These are phyloP conservation scores for Picea mariana DNA, from an alignment of 83 land plant genomes.

Conservation along the genomic window DNA sequence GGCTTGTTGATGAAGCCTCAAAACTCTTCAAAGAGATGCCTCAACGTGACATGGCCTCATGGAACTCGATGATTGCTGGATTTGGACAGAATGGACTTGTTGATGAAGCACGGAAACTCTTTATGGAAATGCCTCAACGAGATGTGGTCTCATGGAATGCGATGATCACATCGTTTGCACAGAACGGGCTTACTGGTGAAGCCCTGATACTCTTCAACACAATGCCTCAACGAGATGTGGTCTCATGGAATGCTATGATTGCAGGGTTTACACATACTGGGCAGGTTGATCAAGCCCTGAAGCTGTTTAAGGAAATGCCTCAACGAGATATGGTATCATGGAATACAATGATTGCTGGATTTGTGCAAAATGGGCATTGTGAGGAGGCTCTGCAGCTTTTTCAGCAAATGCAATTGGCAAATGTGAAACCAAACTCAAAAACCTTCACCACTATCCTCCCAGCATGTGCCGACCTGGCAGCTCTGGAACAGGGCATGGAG, in stretches of 20 bases:
- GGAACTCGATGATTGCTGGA: constrained; percentile 3
- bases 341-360: constrained; percentile 70
- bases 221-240: constrained; percentile 21
- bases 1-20: neutral
- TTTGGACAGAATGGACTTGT: neutral
- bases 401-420: constrained; percentile 45
- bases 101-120: neutral
- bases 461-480: constrained; percentile 64
- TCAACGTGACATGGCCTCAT: neutral
- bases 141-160: constrained; percentile 37
- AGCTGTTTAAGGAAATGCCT: constrained; percentile 30
- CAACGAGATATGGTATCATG: constrained; percentile 47
- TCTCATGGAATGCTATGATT: no score
- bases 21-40: neutral
- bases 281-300: constrained; percentile 17
- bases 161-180: constrained; percentile 40
- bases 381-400: constrained; percentile 61
- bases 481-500: constrained; percentile 54
- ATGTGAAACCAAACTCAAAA: constrained; percentile 28
- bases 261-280: no score
- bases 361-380: constrained; percentile 39
- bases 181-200: constrained; percentile 29
- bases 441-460: constrained; percentile 58
- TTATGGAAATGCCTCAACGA: constrained; percentile 22
- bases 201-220: constrained; percentile 32